These are phyloP conservation scores for Phytophthora aleatoria DNA, from an alignment of 352 stramenopile genomes.

Conservation along the genomic window DNA sequence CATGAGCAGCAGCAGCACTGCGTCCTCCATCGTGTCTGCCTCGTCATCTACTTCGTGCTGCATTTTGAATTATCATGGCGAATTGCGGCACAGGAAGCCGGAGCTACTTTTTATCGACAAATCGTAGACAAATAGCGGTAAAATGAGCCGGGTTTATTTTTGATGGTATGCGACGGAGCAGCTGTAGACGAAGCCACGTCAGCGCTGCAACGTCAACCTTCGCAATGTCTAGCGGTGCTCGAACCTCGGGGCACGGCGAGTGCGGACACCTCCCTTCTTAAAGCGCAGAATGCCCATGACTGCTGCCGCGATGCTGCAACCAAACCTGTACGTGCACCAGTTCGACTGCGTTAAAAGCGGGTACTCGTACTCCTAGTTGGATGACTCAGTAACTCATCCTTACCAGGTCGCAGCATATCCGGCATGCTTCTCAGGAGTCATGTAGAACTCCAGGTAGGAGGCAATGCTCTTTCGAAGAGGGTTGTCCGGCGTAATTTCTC, in stretches of 20 bases:
- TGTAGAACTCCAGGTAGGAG: constrained; percentile 90
- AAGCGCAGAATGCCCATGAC: constrained; percentile 81
- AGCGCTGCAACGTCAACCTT: not conserved
- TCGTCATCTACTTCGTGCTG: constrained; percentile 28
- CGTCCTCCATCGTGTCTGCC: constrained; percentile 68
- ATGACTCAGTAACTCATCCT: constrained; percentile 7
- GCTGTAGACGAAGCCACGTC: constrained; percentile 25
- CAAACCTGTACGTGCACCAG: constrained; percentile 50
- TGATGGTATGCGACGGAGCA: constrained; percentile 14
- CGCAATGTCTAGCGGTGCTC: constrained; percentile 22
- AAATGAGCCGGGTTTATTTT: constrained; percentile 23
- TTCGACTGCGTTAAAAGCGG: constrained; percentile 1
- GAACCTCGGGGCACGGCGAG: constrained; percentile 23
- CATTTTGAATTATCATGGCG: constrained; percentile 34
- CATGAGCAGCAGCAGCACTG: constrained; percentile 80
- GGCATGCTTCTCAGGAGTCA: constrained; percentile 87
- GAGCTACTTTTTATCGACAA: constrained; percentile 24
- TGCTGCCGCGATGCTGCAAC: constrained; percentile 73
- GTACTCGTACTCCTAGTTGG: not conserved
- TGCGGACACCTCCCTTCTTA: constrained; percentile 37
- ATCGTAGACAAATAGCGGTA: constrained; percentile 27
- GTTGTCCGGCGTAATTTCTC: constrained; percentile 50
- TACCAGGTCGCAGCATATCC: constrained; percentile 87
- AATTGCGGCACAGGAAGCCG: constrained; percentile 13
- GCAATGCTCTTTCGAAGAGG: constrained; percentile 76